A percentile compares a stretch with the other conserved stretches of the same genome.
These are phyloP conservation scores for Plenodomus biglobosus DNA, from an alignment of 2,329 filamentous ascomycete genomes.

Conservation along the genomic window DNA sequence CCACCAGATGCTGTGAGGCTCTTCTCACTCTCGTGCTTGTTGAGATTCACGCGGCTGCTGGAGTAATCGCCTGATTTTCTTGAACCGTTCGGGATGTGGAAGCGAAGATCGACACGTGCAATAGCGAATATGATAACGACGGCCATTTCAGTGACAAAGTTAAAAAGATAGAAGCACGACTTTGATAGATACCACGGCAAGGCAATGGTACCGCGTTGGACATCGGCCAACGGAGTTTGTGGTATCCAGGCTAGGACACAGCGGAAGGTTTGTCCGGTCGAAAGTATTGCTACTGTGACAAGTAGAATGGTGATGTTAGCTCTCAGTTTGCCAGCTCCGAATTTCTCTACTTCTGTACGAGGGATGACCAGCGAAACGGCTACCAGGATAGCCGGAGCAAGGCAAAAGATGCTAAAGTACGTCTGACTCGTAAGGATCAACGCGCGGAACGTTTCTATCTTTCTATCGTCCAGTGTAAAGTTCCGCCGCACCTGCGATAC, in stretches of 20 bases:
- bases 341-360: conserved; percentile 54
- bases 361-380: conserved; percentile 52
- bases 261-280: conserved; percentile 72
- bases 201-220: conserved; percentile 44
- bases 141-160: conserved; percentile 72
- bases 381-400: conserved; percentile 65
- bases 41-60: conserved; percentile 24
- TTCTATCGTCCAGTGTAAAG: conserved; percentile 63
- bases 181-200: conserved; percentile 70
- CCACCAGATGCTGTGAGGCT: conserved; percentile 13
- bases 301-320: conserved; percentile 69
- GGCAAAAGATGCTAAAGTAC: conserved; percentile 65
- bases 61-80: conserved; percentile 46
- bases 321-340: conserved; percentile 67
- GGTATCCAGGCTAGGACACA: conserved; percentile 60
- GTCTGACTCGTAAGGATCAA: conserved; percentile 67
- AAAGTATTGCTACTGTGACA: conserved; percentile 57
- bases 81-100: conserved; percentile 73
- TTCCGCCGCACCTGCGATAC: conserved; percentile 63
- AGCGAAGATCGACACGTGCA: conserved; percentile 71
- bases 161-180: conserved; percentile 77
- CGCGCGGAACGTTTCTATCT: conserved; percentile 57
- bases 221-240: conserved; percentile 47
- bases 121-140: conserved; percentile 69
- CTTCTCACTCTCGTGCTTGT: conserved; percentile 25